These are phyloP conservation scores for Linderniella brevidens DNA, from an alignment of 257 asterid genomes.

Conservation along the genomic window DNA sequence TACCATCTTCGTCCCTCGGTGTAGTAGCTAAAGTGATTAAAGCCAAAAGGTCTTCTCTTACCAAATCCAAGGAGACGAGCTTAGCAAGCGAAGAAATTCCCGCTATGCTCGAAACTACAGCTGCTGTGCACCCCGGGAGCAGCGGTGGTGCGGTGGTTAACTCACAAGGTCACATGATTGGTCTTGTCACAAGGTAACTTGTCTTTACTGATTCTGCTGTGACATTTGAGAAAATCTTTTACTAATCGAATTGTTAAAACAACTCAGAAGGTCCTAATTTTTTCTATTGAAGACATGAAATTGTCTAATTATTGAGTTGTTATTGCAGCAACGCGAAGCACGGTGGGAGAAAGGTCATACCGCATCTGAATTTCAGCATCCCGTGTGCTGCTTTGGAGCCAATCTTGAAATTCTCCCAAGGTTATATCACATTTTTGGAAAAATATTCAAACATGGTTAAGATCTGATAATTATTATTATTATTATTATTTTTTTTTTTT, in stretches of 20 bases:
- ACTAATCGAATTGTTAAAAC: background rate
- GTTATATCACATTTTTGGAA: conserved; percentile 16
- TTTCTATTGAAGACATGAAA: background rate
- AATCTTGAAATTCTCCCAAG: conserved; percentile 63
- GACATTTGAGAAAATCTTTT: background rate
- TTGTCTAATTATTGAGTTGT: conserved; percentile 7
- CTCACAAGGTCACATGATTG: conserved; percentile 71
- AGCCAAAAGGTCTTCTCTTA: conserved; percentile 33
- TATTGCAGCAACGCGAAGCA: conserved; percentile 83
- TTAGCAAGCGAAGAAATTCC: conserved; percentile 31
- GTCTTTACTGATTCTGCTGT: no score
- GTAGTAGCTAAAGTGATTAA: conserved; percentile 81
- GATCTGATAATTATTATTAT: background rate
- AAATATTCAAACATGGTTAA: conserved; percentile 7
- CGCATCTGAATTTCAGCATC: conserved; percentile 94
- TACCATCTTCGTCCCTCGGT: conserved; percentile 78
- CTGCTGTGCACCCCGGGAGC: conserved; percentile 96
- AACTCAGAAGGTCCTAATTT: background rate
- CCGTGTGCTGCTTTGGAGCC: conserved; percentile 86
- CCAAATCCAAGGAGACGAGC: conserved; percentile 10
- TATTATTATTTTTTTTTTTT: background rate
- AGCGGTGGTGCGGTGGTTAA: conserved; percentile 97
- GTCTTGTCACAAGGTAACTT: conserved; percentile 89
- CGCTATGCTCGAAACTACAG: conserved; percentile 98
- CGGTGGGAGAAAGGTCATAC: conserved; percentile 92